Conservation (phyloP, 1,284 basidiomycete species). For the Leccinum subspadiceum region DNA sequence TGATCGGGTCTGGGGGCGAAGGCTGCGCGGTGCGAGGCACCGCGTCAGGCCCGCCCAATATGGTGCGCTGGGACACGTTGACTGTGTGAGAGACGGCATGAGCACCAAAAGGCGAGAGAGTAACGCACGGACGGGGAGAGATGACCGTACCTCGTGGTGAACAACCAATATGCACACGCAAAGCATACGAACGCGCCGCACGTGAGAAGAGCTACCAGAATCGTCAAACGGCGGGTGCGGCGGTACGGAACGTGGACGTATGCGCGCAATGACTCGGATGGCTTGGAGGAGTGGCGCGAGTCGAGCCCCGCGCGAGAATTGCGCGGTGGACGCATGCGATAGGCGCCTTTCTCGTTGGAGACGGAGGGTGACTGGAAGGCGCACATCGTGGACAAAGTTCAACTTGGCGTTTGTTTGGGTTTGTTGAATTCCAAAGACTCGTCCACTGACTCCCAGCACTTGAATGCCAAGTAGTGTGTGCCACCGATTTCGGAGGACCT, state of each 20-base stretch:
- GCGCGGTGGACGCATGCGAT: conserved; percentile 53
- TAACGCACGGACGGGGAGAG: conserved; percentile 23
- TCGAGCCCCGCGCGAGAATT: conserved; percentile 17
- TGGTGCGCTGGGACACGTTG: conserved; percentile 19
- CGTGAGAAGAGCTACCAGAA: conserved; percentile 47
- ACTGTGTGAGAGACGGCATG: conserved; percentile 14
- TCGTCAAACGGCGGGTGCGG: conserved; percentile 30
- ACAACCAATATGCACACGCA: conserved; percentile 60
- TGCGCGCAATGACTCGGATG: background rate
- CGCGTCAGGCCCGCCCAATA: conserved; percentile 3
- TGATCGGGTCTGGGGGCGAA: background rate
- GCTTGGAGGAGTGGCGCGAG: conserved; percentile 15
- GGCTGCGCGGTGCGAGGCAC: background rate
- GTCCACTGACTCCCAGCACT: too few relatives aligned
- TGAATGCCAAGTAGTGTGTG: too few relatives aligned
- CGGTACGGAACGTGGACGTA: conserved; percentile 22
- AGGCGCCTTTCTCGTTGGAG: conserved; percentile 60
- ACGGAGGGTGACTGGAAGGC: conserved; percentile 54
- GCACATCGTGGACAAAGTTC: conserved; percentile 16
- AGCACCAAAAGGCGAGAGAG: conserved; percentile 13
- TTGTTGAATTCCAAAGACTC: too few relatives aligned
- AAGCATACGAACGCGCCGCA: conserved; percentile 53
- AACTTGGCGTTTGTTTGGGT: conserved; percentile 14
- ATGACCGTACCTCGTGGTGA: conserved; percentile 55
- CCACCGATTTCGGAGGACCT: too few relatives aligned